Evolutionary conservation across 1,284 basidiomycete genomes (phyloP), one percentile per base, ranked within the genome.

Genomic region (Earliella scabrosa): DNA sequence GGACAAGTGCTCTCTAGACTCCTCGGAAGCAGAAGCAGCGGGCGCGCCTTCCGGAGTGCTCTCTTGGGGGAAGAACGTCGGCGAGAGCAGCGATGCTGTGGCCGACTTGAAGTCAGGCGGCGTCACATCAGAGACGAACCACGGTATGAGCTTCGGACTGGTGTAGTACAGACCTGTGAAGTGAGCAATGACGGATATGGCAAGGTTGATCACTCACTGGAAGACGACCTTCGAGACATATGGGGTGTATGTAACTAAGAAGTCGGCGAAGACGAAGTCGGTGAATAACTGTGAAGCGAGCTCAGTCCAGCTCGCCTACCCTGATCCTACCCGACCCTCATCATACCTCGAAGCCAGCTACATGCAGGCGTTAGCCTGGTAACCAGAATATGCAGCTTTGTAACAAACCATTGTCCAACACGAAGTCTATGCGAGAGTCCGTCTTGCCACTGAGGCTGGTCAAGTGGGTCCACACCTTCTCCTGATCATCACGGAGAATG

Each of bases 251-350:
- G 92, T 92, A 18, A 97, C 82, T 29, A 98, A 75, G 70, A 97
- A 98, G 70, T 99, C 97, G 34, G 96, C 97, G 61, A 99, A 88
- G 20, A 98, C 87, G 29, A 98, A 76, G 69, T 98, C 97, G 1
- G 96, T 97, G 72, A 93, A 95, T 14, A 98, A 78, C 90, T 94
- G 61, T 34, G 11, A 20, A 41, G 39, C 29, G 7, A 31, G 16
- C 8, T 23, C 13, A n/a, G 4, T 11, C 14, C 9, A 14, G 39
- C 23, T 4, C 10, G 24, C 23, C 4, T 23, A 20, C 10, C 11
- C 2, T 11, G 3, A 9, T 14, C n/a, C 1, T 11, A 11, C 11
- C 23, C 11, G 9, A 13, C 1, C 9, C 14, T 9, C 20, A 24
- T 14, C 43, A 31, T 60, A 88, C 87, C 79, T 98, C 96, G 63